Base-by-base conservation (phyloP, 768 basidiomycete genomes). In the Boletus bicolor region DNA sequence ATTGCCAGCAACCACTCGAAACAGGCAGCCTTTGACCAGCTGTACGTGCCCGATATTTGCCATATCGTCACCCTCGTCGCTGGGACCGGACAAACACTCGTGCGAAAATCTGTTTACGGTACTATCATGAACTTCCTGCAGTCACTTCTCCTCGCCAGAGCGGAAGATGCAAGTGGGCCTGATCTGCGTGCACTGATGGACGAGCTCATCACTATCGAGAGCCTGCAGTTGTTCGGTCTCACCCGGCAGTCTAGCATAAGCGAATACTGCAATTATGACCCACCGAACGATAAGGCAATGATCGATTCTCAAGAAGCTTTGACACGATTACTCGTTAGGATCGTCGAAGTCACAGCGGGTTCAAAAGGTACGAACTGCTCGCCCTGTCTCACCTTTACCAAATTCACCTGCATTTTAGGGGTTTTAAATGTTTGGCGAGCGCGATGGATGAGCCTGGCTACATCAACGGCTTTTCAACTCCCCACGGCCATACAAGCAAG, bases 401-500 rank as follows among this genome's bases (percentile, higher is more conserved):
- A 44, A 37, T 48, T 68, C 35, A 68, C 34, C 42, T 46, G 64
- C 44, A 57, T 45, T 52, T 21, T 52, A 91, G 91, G 86, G 11
- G 70, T 92, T 4, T 72, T 89, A 32, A 97, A 97, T 65, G 82
- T 89, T 4, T 97, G 94, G 94, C 82, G 89, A 55, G 91, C 93
- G 28, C 80, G 94, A 36, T 96, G 93, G 93, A 93, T 93, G 88
- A 85, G 91, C 41, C 70, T 97, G 54, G 84, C 93, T 14, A 89
- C 90, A 1, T 84, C 91, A 1, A 90, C 89, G 0, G 92, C 93
- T 21, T 96, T 96, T 75, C 94, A 96, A 64, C 81, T 88, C 45
- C 91, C 90, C 4, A 87, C 91, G 0, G 85, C 88, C 3, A 82
- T 93, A n/a, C 94, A 96, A 67, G 84, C 88, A 28, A 85, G 91